These are phyloP conservation scores for Entomortierella parvispora DNA, from an alignment of 192 early-diverging fungal genomes.

Conservation along the genomic window DNA sequence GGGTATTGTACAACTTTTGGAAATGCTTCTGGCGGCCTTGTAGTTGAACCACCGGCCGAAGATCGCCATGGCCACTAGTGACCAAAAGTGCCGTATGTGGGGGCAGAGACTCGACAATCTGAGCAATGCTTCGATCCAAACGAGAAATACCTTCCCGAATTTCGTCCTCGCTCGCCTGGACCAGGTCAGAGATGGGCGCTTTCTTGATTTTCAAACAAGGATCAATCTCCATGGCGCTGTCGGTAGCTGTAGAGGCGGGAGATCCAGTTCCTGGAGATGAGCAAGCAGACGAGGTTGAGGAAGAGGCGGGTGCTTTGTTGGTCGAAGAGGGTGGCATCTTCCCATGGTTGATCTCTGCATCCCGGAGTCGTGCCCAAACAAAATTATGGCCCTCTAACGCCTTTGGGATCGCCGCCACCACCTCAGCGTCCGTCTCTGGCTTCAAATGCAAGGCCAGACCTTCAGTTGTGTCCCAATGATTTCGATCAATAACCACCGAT, in stretches of 20 bases:
- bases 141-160: constrained; percentile 16
- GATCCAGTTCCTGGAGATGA: background rate
- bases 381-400: constrained; percentile 14
- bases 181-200: background rate
- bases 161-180: constrained; percentile 19
- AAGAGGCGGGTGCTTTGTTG: background rate
- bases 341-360: constrained; percentile 38
- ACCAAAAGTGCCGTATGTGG: constrained; percentile 50
- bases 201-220: background rate
- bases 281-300: too few species aligned
- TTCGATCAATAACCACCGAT: constrained; percentile 43
- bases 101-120: constrained; percentile 51
- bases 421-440: constrained; percentile 17
- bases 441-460: constrained; percentile 9
- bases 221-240: background rate
- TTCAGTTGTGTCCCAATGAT: background rate
- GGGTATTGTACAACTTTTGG: constrained; percentile 39
- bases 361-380: constrained; percentile 44
- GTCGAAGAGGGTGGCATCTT: background rate
- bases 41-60: constrained; percentile 23
- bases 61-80: constrained; percentile 53
- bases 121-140: constrained; percentile 50
- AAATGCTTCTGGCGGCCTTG: constrained; percentile 26
- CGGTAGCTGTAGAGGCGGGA: too few species aligned
- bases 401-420: constrained; percentile 12